Conservation (phyloP, 1,284 basidiomycete species). For the Trichosporon ovoides region DNA sequence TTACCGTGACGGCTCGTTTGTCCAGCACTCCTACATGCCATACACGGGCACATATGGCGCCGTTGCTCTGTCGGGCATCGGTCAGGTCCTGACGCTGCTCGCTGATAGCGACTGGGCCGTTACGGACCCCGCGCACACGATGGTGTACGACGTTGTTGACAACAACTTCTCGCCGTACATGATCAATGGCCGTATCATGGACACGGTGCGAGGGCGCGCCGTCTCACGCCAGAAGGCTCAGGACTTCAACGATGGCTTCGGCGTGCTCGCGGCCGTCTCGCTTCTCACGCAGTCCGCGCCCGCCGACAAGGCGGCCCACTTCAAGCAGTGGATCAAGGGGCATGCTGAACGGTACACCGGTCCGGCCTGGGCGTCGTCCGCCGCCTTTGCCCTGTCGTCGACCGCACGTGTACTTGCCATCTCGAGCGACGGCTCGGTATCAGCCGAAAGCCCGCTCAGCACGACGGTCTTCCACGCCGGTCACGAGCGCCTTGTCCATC, state of each 20-base stretch:
- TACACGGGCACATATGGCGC: conserved; percentile 3
- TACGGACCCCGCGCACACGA: neutral
- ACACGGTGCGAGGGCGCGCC: neutral
- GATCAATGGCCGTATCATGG: conserved; percentile 1
- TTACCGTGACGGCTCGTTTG: neutral
- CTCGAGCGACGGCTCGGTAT: neutral
- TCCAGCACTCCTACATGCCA: conserved; percentile 3
- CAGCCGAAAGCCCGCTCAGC: neutral
- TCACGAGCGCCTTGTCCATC: neutral
- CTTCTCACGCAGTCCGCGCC: neutral
- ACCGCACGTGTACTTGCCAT: no score
- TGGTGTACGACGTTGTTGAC: neutral
- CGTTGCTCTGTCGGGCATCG: neutral
- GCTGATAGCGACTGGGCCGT: neutral
- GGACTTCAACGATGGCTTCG: neutral
- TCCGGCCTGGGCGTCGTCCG: neutral
- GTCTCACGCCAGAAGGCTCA: neutral
- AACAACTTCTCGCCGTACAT: neutral
- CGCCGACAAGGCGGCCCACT: neutral
- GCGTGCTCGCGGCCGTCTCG: neutral
- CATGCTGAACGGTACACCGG: neutral
- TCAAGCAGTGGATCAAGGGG: neutral
- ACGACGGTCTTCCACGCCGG: neutral
- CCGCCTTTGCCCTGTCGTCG: neutral
- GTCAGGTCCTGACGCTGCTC: neutral